Conservation (phyloP, 345 rosid genomes). For the Citrus unshiu region DNA sequence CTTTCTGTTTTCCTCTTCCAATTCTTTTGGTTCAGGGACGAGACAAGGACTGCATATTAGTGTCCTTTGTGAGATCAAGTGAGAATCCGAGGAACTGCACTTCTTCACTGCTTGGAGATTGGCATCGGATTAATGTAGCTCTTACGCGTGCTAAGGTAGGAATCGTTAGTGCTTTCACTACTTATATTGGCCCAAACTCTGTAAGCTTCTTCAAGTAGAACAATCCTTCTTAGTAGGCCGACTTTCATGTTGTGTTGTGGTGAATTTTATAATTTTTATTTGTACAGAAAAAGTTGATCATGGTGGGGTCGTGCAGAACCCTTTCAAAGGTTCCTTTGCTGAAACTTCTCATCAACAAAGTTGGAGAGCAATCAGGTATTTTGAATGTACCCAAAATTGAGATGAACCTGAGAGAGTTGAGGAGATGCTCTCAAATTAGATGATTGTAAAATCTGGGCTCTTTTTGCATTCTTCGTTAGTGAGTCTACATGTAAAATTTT, state of each 20-base stretch:
- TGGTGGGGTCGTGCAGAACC: slow-evolving; percentile 84
- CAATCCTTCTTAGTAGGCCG: not conserved
- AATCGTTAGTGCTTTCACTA: not conserved
- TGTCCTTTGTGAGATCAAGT: slow-evolving; percentile 75
- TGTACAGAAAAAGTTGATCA: slow-evolving; percentile 76
- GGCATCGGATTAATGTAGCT: slow-evolving; percentile 98
- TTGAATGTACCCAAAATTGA: slow-evolving; percentile 40
- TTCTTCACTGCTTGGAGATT: slow-evolving; percentile 84
- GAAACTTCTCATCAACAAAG: slow-evolving; percentile 77
- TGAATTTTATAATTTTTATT: not conserved
- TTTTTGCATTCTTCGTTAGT: not conserved
- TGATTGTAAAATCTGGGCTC: not conserved
- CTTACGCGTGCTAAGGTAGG: slow-evolving; percentile 87
- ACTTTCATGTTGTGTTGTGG: not conserved
- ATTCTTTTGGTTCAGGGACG: slow-evolving; percentile 56
- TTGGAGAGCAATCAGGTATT: slow-evolving; percentile 64
- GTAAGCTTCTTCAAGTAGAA: too few species aligned
- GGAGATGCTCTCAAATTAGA: slow-evolving; percentile 29
- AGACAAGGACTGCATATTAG: slow-evolving; percentile 89
- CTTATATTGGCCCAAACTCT: too few species aligned
- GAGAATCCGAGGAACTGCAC: slow-evolving; percentile 56
- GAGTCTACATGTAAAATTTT: not conserved
- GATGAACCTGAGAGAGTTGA: slow-evolving; percentile 24
- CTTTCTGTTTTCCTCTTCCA: not conserved
- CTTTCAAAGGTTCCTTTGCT: slow-evolving; percentile 75